Conservation (phyloP, 345 rosid species). For the Lenwebbia sp. region DNA sequence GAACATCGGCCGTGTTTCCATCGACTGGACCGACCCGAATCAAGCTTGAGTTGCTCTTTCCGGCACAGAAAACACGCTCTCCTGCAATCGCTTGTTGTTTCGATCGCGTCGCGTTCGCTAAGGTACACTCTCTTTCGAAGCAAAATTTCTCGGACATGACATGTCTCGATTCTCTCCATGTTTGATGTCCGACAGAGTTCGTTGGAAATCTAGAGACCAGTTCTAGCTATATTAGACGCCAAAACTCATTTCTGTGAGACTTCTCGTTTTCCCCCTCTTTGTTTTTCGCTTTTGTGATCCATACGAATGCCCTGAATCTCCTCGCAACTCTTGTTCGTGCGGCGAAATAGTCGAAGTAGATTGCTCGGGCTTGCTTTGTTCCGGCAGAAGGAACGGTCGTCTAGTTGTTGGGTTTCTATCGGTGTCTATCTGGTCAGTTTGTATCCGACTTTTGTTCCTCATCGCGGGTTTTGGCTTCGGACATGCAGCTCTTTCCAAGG, state of each 20-base stretch:
- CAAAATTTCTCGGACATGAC: neutral
- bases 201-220: neutral
- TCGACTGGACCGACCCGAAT: neutral
- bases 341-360: neutral
- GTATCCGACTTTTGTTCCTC: neutral
- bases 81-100: fast-evolving
- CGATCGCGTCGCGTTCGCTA: neutral
- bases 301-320: neutral
- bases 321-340: neutral
- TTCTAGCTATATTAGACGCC: neutral
- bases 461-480: neutral
- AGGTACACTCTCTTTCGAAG: neutral
- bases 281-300: neutral
- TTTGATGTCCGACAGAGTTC: neutral
- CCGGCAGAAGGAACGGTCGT: neutral
- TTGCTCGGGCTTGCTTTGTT: neutral
- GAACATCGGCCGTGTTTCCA: neutral
- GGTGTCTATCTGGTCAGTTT: neutral
- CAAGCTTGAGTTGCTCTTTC: neutral
- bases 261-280: neutral
- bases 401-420: neutral
- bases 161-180: neutral
- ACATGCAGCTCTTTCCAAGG: neutral
- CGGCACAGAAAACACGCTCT: neutral
- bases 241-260: neutral